Evolutionary conservation across 1,284 basidiomycete species (phyloP), one percentile per base, ranked within the genome.

Genomic region (Meripilus lineatus): DNA sequence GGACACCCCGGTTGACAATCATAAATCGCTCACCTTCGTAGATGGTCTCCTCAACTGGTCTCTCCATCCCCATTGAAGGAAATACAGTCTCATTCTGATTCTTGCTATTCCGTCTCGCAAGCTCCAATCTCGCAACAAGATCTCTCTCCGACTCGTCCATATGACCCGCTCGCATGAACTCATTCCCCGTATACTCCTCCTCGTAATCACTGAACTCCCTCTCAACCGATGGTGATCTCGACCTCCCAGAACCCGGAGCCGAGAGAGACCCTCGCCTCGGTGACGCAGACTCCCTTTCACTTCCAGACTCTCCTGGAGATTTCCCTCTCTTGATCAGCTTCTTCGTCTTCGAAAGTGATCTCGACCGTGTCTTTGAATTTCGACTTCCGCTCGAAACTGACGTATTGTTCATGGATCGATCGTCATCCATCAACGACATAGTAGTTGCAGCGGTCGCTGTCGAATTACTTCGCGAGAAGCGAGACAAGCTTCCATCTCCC

Each of bases 101-200:
- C 60, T 82, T 72, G 58, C 88, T 90, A 60, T 93, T 93, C 50
- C 77, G 74, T 49, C 87, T 71, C 5, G 90, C 91, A 38, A 93
- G 67, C 50, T 86, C 86, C 43, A 93, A 65, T 37, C 84, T 79
- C 64, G 76, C 71, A 21, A 79, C 74, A 44, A 93, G 67, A 56
- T 61, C 28, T n/a, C n/a, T n/a, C n/a, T n/a, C n/a, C n/a, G n/a
- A n/a, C n/a, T n/a, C n/a, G n/a, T n/a, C 60, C 54, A 36, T 62
- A 53, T 60, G 58, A 44, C 64, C 48, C 23, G 59, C 66, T 49
- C 23, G 41, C 40, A 7, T 50, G n/a, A n/a, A 50, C 42, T 52
- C 51, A 24, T 57, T 52, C 11, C 57, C 52, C 13, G 63, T 59
- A 44, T 69, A 63, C 14, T 72, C 72, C 22, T 77, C 74, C 30